A percentile compares a stretch with the other conserved stretches of the same genome.
phyloP scores from a whole-genome alignment of 768 basidiomycete species.

The Boletus reticulatus region DNA sequence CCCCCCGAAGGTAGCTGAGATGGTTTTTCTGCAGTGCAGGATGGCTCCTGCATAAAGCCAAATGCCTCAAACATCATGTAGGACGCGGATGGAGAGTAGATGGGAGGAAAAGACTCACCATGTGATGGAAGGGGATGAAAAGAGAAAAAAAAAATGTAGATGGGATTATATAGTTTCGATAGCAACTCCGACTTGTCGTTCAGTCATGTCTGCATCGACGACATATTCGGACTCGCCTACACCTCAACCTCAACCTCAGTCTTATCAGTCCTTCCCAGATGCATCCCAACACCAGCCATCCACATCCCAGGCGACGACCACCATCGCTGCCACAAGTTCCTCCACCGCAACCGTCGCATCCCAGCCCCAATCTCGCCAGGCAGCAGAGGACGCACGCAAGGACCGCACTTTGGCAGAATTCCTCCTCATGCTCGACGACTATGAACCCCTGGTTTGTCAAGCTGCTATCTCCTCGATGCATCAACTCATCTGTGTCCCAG shows the following conservation, averaged over 20 bases:
- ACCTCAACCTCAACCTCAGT: conserved; percentile 21
- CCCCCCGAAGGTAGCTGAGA: conserved; percentile 89
- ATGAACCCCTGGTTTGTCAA: conserved; percentile 81
- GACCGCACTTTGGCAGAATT: conserved; percentile 92
- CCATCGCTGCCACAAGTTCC: conserved; percentile 16
- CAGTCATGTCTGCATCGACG: conserved; percentile 32
- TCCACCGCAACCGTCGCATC: conserved; percentile 13
- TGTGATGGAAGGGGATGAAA: background rate
- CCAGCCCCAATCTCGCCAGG: conserved; percentile 58
- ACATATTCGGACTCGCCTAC: conserved; percentile 33
- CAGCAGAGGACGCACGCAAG: conserved; percentile 78
- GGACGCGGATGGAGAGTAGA: conserved; percentile 30
- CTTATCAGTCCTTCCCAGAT: conserved; percentile 21
- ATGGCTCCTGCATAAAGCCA: conserved; percentile 73
- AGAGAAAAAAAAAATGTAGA: background rate
- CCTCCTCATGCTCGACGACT: conserved; percentile 93
- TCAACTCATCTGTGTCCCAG: conserved; percentile 39
- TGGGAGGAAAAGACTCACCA: conserved; percentile 27
- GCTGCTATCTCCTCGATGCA: background rate
- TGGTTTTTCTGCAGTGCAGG: conserved; percentile 79
- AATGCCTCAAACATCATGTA: conserved; percentile 90
- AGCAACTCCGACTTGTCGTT: conserved; percentile 30
- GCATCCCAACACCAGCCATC: conserved; percentile 20
- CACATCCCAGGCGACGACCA: conserved; percentile 16
- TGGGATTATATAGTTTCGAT: conserved; percentile 22